Percentiles rank a stretch among this genome's conserved stretches.
Evolutionary conservation across 768 basidiomycete genomes (phyloP).

Genomic region (Gautieria morchelliformis): DNA sequence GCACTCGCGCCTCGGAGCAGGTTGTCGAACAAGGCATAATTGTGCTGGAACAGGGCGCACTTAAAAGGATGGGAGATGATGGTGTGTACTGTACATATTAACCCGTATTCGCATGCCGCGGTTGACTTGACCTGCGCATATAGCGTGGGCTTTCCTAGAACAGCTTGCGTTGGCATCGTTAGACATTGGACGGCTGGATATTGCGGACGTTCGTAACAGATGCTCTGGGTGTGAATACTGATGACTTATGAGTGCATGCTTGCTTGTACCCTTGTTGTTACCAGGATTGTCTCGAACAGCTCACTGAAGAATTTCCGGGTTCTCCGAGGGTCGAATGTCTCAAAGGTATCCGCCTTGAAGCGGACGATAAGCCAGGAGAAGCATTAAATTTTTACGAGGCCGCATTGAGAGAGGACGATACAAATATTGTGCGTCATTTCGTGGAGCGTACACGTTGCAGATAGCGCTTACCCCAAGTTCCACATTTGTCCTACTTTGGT

Average conservation of each 20-base stretch:
- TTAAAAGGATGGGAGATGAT: slow-evolving; percentile 44
- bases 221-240: background rate
- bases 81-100: slow-evolving; percentile 26
- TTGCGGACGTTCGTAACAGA: slow-evolving; percentile 52
- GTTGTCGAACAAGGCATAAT: slow-evolving; percentile 43
- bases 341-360: slow-evolving; percentile 71
- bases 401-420: slow-evolving; percentile 51
- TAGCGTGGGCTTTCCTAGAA: slow-evolving; percentile 76
- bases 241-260: background rate
- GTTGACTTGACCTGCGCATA: background rate
- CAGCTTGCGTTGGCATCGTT: slow-evolving; percentile 71
- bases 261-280: slow-evolving; percentile 8
- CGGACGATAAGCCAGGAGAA: slow-evolving; percentile 42
- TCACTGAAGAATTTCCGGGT: slow-evolving; percentile 58
- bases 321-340: slow-evolving; percentile 77
- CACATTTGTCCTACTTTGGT: slow-evolving; percentile 2
- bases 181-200: slow-evolving; percentile 60
- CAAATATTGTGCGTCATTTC: slow-evolving; percentile 51
- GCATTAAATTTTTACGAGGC: slow-evolving; percentile 57
- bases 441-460: background rate
- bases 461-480: background rate
- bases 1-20: slow-evolving; percentile 45
- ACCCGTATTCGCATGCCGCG: background rate
- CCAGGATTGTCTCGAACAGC: slow-evolving; percentile 54
- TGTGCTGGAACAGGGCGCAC: slow-evolving; percentile 38